A percentile compares a stretch with the other conserved stretches of the same genome.
Conservation (phyloP, 768 basidiomycete genomes). For the Russula ochroleuca region DNA sequence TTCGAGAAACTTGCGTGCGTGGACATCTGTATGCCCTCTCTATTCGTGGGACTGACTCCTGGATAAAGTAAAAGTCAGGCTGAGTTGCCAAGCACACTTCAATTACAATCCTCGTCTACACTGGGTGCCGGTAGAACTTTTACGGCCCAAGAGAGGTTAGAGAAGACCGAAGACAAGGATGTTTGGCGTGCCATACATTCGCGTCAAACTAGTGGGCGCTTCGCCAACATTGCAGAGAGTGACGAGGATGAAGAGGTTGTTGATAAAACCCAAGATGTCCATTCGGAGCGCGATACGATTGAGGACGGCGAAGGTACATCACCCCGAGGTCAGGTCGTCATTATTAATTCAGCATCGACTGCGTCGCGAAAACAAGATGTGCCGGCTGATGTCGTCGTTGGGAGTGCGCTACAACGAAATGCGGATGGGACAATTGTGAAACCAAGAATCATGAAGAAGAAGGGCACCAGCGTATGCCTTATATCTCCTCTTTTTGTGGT, state of each 20-base stretch:
- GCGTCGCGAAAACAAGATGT: slow-evolving; percentile 26
- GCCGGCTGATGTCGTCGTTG: slow-evolving; percentile 39
- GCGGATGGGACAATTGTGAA: slow-evolving; percentile 54
- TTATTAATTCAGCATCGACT: slow-evolving; percentile 7
- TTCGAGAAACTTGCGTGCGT: slow-evolving; percentile 81
- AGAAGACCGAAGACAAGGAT: slow-evolving; percentile 56
- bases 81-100: slow-evolving; percentile 50
- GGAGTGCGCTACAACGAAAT: slow-evolving; percentile 63
- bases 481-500: slow-evolving; percentile 7
- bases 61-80: slow-evolving; percentile 58
- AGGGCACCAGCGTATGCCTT: slow-evolving; percentile 42
- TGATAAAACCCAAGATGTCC: not conserved
- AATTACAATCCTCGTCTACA: slow-evolving; percentile 75
- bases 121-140: slow-evolving; percentile 68
- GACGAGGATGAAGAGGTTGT: slow-evolving; percentile 11
- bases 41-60: slow-evolving; percentile 26
- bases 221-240: slow-evolving; percentile 11
- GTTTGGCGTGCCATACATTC: slow-evolving; percentile 51
- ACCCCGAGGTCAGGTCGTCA: slow-evolving; percentile 8
- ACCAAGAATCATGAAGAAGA: slow-evolving; percentile 46
- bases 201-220: slow-evolving; percentile 41
- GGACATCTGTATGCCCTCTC: not conserved
- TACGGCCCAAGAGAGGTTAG: slow-evolving; percentile 58
- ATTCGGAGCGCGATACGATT: not conserved
- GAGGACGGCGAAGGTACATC: slow-evolving; percentile 2